Conservation (phyloP, 352 stramenopile genomes). For the Phytopythium cucurbitacearum region DNA sequence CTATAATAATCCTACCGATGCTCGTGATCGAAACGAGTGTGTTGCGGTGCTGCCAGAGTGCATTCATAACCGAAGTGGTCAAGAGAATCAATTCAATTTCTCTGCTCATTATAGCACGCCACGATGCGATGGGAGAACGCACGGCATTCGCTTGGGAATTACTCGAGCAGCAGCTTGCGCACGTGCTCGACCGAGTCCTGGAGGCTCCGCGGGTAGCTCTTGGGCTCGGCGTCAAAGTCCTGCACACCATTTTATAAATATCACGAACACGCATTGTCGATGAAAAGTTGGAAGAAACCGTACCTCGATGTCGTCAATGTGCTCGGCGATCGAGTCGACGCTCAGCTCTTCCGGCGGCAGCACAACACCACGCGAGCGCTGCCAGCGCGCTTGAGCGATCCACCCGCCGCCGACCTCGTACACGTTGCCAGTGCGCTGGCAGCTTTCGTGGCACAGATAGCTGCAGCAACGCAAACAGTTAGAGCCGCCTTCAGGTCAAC, state of each 20-base stretch:
- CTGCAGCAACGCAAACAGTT: constrained; percentile 6
- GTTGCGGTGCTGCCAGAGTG: no score
- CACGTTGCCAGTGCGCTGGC: constrained; percentile 60
- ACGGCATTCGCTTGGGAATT: not conserved
- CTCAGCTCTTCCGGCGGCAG: constrained; percentile 44
- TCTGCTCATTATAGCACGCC: no score
- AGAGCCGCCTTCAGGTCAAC: constrained; percentile 1
- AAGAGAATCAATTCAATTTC: no score
- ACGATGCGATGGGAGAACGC: not conserved
- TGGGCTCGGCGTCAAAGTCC: constrained; percentile 56
- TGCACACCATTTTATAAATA: constrained; percentile 9
- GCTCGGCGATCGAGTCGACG: constrained; percentile 38
- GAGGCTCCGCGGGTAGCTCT: constrained; percentile 53
- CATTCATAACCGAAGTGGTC: no score
- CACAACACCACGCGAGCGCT: constrained; percentile 56
- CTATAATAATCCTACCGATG: no score
- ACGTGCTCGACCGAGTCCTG: constrained; percentile 55
- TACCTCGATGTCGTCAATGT: constrained; percentile 63
- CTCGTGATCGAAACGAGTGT: no score
- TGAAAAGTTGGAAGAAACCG: not conserved
- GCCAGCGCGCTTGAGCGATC: constrained; percentile 74
- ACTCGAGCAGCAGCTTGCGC: constrained; percentile 26
- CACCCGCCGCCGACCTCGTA: constrained; percentile 84
- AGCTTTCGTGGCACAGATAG: constrained; percentile 82
- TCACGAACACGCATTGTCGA: not conserved